Evolutionary conservation across 768 basidiomycete species (phyloP).

Genomic region (Termitomyces sp.): DNA sequence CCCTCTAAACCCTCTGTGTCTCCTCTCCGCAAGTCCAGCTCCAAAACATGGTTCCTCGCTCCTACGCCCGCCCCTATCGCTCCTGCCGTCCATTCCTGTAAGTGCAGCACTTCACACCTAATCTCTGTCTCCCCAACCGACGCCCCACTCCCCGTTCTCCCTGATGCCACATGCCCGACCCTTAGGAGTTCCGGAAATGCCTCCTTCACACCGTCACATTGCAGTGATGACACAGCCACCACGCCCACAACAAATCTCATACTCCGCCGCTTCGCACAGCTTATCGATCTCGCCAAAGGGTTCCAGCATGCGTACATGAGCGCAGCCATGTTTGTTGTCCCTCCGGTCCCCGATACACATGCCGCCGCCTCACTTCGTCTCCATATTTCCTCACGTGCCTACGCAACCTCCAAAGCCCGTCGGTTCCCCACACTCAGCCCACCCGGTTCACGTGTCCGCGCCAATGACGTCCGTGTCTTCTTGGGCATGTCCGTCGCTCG

Average conservation of each 20-base stretch:
- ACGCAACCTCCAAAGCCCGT: neutral
- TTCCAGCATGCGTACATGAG: conserved; percentile 56
- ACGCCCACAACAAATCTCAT: conserved; percentile 9
- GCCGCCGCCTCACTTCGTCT: neutral
- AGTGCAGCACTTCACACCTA: conserved; percentile 26
- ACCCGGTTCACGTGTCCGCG: conserved; percentile 1
- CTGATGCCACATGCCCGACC: neutral
- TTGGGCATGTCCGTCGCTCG: neutral
- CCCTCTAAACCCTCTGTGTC: neutral
- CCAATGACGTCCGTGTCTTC: conserved; percentile 6
- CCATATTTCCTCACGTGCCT: neutral
- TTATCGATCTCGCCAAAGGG: conserved; percentile 49
- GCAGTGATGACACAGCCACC: neutral
- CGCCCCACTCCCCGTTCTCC: conserved; percentile 25
- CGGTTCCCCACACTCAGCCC: neutral
- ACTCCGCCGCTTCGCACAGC: conserved; percentile 25
- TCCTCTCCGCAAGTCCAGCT: conserved; percentile 2
- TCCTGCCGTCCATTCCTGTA: conserved; percentile 24
- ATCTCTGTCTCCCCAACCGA: conserved; percentile 32
- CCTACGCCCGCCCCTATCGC: conserved; percentile 11
- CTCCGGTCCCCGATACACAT: neutral
- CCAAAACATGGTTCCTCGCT: conserved; percentile 22
- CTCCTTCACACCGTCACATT: neutral
- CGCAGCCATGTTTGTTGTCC: conserved; percentile 45
- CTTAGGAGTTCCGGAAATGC: neutral